Evolutionary conservation across 164 flowering plant genomes (phyloP).

Genomic region (Stephania japonica): DNA sequence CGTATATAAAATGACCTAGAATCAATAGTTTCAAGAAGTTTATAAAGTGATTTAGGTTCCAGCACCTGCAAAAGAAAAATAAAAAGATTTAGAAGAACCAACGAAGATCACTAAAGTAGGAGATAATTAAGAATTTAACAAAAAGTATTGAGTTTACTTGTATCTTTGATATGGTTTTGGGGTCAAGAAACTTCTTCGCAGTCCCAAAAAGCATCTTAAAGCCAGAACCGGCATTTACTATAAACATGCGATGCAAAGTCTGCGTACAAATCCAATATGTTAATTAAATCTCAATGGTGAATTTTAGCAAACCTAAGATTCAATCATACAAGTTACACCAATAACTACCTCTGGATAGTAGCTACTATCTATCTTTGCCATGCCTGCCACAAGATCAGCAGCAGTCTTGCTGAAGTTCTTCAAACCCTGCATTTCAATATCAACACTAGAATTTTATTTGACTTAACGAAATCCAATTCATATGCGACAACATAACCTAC

Average conservation of each 20-base stretch:
- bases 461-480: no score
- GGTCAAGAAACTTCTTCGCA: constrained; percentile 76
- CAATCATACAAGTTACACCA: neutral
- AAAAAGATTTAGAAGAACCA: neutral
- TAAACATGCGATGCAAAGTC: constrained; percentile 83
- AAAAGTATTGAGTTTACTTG: constrained; percentile 38
- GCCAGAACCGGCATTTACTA: constrained; percentile 91
- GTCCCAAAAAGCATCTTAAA: constrained; percentile 92
- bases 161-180: constrained; percentile 75
- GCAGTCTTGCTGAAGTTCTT: constrained; percentile 73
- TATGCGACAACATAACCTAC: neutral
- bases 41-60: constrained; percentile 57
- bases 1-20: constrained; percentile 42
- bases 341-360: constrained; percentile 84
- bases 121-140: neutral
- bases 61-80: constrained; percentile 47
- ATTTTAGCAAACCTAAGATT: neutral
- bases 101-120: constrained; percentile 8
- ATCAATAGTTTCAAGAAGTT: constrained; percentile 70
- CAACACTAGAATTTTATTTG: neutral
- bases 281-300: neutral
- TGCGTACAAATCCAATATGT: constrained; percentile 18
- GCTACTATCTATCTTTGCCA: constrained; percentile 66
- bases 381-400: constrained; percentile 55
- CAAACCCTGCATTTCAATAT: constrained; percentile 47